A percentile compares a stretch with the other conserved stretches of the same genome.
phyloP scores from a whole-genome alignment of 495 filamentous ascomycete genomes.

The Thozetella sp. region DNA sequence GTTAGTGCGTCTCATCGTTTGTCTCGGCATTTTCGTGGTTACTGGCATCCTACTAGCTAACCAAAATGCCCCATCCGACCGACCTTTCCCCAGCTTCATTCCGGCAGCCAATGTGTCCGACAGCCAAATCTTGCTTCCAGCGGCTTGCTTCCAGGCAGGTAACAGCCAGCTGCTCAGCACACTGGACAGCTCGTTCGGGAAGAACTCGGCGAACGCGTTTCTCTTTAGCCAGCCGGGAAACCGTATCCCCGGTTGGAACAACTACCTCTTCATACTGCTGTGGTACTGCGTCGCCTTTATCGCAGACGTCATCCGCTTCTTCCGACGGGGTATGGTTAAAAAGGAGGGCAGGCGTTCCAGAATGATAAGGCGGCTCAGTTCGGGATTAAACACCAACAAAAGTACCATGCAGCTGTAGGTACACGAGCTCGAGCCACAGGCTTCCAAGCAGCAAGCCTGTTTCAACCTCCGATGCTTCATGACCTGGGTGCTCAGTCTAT shows the following conservation, averaged over 20 bases:
- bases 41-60: slow-evolving; percentile 30
- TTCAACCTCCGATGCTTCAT: background rate
- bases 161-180: slow-evolving; percentile 6
- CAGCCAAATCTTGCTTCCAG: slow-evolving; percentile 23
- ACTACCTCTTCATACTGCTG: slow-evolving; percentile 25
- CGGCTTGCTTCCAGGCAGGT: slow-evolving; percentile 25
- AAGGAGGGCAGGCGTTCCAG: slow-evolving; percentile 11
- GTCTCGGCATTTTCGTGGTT: slow-evolving; percentile 17
- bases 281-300: slow-evolving; percentile 24
- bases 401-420: slow-evolving; percentile 6
- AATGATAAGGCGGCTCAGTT: too few species aligned
- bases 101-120: slow-evolving; percentile 15
- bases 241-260: slow-evolving; percentile 27
- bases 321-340: slow-evolving; percentile 19
- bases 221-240: slow-evolving; percentile 8
- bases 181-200: slow-evolving; percentile 9
- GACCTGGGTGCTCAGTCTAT: slow-evolving; percentile 14
- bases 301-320: slow-evolving; percentile 16
- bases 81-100: slow-evolving; percentile 22
- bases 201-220: background rate
- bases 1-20: slow-evolving; percentile 18
- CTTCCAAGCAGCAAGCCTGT: too few species aligned
- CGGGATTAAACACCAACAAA: slow-evolving; percentile 9
- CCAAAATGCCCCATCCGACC: slow-evolving; percentile 13
- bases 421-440: too few species aligned